Base-by-base conservation (phyloP, 345 rosid genomes). In the Brassica cretica region DNA sequence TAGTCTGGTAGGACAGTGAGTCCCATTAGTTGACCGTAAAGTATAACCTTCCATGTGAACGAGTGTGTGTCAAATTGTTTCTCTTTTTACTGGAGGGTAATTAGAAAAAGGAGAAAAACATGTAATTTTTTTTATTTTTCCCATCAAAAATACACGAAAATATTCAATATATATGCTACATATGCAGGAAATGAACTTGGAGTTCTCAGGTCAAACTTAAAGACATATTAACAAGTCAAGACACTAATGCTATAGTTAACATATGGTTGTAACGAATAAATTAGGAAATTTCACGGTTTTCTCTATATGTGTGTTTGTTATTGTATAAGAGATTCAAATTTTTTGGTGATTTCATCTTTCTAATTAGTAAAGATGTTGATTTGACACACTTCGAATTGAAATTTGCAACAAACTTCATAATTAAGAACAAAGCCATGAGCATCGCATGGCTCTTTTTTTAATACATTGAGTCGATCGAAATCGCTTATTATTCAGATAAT, bases 251-350 rank as follows among this genome's bases (percentile, higher is more conserved):
- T 56, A 56, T 56, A 16, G 61, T 19, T 66, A 25, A 59, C 60
- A 65, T 65, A 55, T 64, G 62, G 51, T 11, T 63, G 16, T 72
- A 37, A 58, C 67, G 53, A 66, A 72, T 78, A 51, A 72, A 58
- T 64, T 67, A 72, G 76, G 63, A 58, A 71, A 39, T 55, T 58
- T 71, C 19, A 65, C 11, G 6, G 70, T 77, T 66, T 72, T 27
- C 76, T 71, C 51, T 1, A 9, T 35, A 49, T 70, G 29, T 62
- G 7, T 70, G 46, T 68, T 68, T 76, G 27, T 14, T 33, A 29
- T 29, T 11, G 6, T 39, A 10, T 39, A 2, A 35, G 73, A 29
- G n/a, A 46, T 70, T 70, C 27, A 19, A 33, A 64, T 29, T 9
- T 19, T 68, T 32, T 32, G 1, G 21, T 46, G 49, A n/a, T 55